Evolutionary conservation across 495 filamentous ascomycete genomes (phyloP).

Genomic region (Melanomma pulvis-pyrius): DNA sequence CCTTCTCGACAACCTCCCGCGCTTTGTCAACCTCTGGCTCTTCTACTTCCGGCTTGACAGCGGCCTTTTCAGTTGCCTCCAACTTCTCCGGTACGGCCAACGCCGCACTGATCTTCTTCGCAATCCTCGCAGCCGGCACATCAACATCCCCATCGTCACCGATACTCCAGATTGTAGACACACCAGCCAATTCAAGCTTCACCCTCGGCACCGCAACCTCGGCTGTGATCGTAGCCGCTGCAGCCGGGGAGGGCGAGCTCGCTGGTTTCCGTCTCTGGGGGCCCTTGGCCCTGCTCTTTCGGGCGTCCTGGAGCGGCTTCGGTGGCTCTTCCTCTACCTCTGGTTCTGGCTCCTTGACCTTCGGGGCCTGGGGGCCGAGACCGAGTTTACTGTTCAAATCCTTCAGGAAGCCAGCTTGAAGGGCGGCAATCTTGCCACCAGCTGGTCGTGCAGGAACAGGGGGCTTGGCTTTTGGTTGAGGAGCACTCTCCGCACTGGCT

Average conservation of each 20-base stretch:
- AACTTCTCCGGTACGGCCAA: constrained; percentile 14
- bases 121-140: constrained; percentile 40
- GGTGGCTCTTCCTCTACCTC: constrained; percentile 68
- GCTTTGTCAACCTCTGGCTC: neutral
- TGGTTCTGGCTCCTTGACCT: constrained; percentile 60
- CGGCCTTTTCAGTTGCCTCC: constrained; percentile 9
- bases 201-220: constrained; percentile 42
- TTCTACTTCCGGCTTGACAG: neutral
- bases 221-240: constrained; percentile 27
- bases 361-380: constrained; percentile 73
- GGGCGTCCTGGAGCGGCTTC: constrained; percentile 76
- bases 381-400: constrained; percentile 86
- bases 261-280: constrained; percentile 79
- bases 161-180: constrained; percentile 58
- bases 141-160: constrained; percentile 51
- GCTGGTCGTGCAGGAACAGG: constrained; percentile 77
- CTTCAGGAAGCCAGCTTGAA: constrained; percentile 86
- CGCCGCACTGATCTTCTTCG: constrained; percentile 10
- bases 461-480: constrained; percentile 45
- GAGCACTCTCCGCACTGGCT: constrained; percentile 16
- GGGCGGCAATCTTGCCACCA: constrained; percentile 83
- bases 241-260: constrained; percentile 39
- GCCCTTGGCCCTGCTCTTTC: constrained; percentile 87
- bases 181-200: constrained; percentile 51
- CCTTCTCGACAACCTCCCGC: neutral